Percentiles rank a stretch among this genome's conserved stretches.
Conservation (phyloP, 345 rosid genomes). For the Salix caprea region DNA sequence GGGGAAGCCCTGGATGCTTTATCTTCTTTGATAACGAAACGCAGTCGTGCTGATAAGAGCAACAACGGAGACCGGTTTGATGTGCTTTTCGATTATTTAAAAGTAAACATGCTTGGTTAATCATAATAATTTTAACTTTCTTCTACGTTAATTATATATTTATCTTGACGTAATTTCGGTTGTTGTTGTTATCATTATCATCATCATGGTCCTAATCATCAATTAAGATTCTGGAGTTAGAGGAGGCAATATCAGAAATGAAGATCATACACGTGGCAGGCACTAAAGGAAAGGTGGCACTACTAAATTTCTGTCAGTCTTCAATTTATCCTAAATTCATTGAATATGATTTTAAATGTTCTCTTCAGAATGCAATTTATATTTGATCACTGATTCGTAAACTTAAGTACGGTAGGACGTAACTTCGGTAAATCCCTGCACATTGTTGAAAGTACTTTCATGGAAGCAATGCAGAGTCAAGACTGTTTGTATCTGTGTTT, state of each 20-base stretch:
- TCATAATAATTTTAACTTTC: neutral
- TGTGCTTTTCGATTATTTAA: constrained; percentile 67
- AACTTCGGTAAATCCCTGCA: neutral
- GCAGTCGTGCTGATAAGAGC: constrained; percentile 61
- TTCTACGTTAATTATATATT: neutral
- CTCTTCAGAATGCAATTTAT: neutral
- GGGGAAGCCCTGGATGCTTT: constrained; percentile 69
- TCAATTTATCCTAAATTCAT: neutral
- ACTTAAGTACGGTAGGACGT: neutral
- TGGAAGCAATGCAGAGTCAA: neutral
- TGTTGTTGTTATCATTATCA: neutral
- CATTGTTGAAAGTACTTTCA: neutral
- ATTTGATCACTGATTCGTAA: neutral
- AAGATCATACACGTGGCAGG: constrained; percentile 95
- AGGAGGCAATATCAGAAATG: constrained; percentile 63
- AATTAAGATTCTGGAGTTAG: constrained; percentile 69
- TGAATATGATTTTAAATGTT: neutral
- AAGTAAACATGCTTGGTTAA: constrained; percentile 33
- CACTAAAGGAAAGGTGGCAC: constrained; percentile 83
- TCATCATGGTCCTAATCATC: neutral
- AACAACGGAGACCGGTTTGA: constrained; percentile 70
- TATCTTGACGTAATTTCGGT: neutral
- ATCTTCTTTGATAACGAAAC: constrained; percentile 80
- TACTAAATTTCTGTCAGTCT: neutral
- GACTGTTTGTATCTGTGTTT: neutral